A percentile compares a stretch with the other conserved stretches of the same genome.
Evolutionary conservation across 78 protist species (phyloP).

Genomic region (Dictyostelium firmibasis): DNA sequence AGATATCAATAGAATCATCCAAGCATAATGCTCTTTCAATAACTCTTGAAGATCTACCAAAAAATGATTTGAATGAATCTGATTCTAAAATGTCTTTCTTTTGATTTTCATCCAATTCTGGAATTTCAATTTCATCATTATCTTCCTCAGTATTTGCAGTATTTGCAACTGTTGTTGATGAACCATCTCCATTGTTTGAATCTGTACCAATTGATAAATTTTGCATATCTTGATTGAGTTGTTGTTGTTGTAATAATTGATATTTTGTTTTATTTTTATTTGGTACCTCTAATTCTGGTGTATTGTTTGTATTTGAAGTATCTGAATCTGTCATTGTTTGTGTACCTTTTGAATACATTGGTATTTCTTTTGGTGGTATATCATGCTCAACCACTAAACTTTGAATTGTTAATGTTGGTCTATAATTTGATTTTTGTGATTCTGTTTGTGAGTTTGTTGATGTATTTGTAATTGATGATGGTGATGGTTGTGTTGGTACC

Average conservation of each 20-base stretch:
- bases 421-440: not conserved
- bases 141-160: not conserved
- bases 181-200: not conserved
- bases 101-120: slow-evolving; percentile 37
- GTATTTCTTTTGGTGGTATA: slow-evolving; percentile 52
- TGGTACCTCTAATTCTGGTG: slow-evolving; percentile 38
- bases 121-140: slow-evolving; percentile 22
- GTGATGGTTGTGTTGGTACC: slow-evolving; percentile 47
- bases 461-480: not conserved
- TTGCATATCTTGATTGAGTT: not conserved
- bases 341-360: slow-evolving; percentile 39
- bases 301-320: not conserved
- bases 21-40: slow-evolving; percentile 83
- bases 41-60: slow-evolving; percentile 64
- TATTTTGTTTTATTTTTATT: slow-evolving; percentile 43
- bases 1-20: slow-evolving; percentile 69
- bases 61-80: slow-evolving; percentile 64
- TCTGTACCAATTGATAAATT: slow-evolving; percentile 11
- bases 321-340: not conserved
- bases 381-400: slow-evolving; percentile 42
- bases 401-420: slow-evolving; percentile 31
- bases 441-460: not conserved
- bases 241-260: slow-evolving; percentile 28
- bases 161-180: not conserved
- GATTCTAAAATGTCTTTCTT: slow-evolving; percentile 28